Evolutionary conservation across 2,329 filamentous ascomycete genomes (phyloP), one percentile per base, ranked within the genome.

Genomic region (Cladosporium sp.): DNA sequence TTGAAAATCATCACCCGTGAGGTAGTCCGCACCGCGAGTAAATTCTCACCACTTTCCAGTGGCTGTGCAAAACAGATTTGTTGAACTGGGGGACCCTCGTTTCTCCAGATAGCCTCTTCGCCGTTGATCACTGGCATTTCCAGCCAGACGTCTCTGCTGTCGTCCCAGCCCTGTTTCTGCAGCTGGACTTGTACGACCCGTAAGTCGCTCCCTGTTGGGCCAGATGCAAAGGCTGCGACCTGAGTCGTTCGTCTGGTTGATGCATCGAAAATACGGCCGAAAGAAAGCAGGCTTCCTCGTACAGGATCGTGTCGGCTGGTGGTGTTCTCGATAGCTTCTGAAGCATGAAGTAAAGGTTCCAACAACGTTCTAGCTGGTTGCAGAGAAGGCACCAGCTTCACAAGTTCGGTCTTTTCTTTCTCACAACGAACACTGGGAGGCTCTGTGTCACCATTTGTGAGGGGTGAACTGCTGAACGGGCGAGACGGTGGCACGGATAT

Each of bases 121-220:
- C 83, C 61, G 74, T 73, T 39, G 75, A 74, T 54, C 0, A 74
- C 73, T 5, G 76, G 76, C 1, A 84, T 73, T 15, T 76, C 73
- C 22, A 88, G 69, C 52, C 75, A 78, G 1, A 77, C 70, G 39
- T 76, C 76, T 37, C 74, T 73, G 37, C 80, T 72, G 3, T 73
- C 68, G 0, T 70, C 72, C 84, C 86, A 88, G n/a, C 78, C 76
- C 73, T 81, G 82, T 50, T 74, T 75, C 50, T 84, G 79, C 20
- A 78, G 70, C 3, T 77, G 74, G 3, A 87, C 69, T 6, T 76
- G 75, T 4, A 80, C 71, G 2, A 90, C 67, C 2, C 82, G 82
- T 9, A 90, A 72, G 1, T 82, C 72, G 63, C 86, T 82, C 1
- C 84, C 83, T 14, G 78, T 80, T 51, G 80, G 77, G n/a, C 87